Conservation (phyloP, 2,329 filamentous ascomycete species). For the Monilinia laxa region DNA sequence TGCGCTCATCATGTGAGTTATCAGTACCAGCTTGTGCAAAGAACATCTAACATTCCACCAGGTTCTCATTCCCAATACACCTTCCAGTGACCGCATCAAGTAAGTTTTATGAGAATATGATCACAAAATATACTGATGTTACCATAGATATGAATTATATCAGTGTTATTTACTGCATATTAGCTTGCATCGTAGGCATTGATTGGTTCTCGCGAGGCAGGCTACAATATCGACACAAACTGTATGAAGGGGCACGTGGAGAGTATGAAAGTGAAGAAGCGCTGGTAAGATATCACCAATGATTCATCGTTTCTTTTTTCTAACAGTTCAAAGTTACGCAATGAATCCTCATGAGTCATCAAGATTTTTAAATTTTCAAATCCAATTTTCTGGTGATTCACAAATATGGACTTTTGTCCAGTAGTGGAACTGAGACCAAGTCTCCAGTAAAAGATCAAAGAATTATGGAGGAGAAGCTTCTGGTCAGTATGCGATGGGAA, state of each 20-base stretch:
- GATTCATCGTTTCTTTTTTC: background rate
- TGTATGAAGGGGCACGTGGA: background rate
- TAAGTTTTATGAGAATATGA: background rate
- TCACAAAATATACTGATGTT: background rate
- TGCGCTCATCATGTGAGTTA: conserved; percentile 55
- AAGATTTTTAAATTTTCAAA: background rate
- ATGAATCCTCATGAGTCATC: background rate
- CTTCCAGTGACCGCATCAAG: conserved; percentile 18
- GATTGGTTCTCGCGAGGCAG: conserved; percentile 19
- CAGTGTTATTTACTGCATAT: conserved; percentile 17
- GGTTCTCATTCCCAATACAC: conserved; percentile 22
- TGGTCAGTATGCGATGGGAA: background rate
- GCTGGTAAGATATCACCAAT: conserved; percentile 7
- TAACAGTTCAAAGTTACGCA: background rate
- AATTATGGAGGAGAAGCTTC: background rate
- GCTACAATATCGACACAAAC: conserved; percentile 17
- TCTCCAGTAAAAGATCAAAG: background rate
- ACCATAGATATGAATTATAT: conserved; percentile 23
- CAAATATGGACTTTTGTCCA: background rate
- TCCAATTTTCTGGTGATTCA: background rate
- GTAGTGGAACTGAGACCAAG: background rate
- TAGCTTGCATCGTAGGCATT: background rate
- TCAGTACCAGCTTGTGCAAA: background rate
- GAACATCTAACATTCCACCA: background rate
- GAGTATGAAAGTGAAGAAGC: conserved; percentile 12